phyloP scores from a whole-genome alignment of 1,284 basidiomycete species.

The Sporisorium exsertum region DNA sequence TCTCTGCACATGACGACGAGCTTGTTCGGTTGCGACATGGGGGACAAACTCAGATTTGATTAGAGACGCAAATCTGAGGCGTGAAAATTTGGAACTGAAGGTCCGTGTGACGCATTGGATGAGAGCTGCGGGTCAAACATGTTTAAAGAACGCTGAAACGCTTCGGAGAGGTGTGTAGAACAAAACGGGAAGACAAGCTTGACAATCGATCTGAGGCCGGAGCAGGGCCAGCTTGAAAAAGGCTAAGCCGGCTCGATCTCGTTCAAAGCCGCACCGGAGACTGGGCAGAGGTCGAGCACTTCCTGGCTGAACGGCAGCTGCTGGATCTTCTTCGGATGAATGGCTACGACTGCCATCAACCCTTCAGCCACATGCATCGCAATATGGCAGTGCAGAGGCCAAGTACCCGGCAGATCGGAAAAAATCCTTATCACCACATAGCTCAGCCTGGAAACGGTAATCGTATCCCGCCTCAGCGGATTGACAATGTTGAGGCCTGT shows the following conservation, averaged over 20 bases:
- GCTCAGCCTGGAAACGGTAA: conserved; percentile 58
- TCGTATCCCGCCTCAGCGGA: conserved; percentile 70
- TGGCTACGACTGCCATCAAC: conserved; percentile 57
- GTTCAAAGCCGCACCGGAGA: conserved; percentile 14
- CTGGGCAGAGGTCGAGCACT: conserved; percentile 50
- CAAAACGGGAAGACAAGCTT: too few species aligned
- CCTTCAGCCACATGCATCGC: conserved; percentile 57
- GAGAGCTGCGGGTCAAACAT: background rate
- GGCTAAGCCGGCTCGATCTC: conserved; percentile 30
- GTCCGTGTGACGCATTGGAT: background rate
- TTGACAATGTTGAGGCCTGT: conserved; percentile 61
- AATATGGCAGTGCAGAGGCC: conserved; percentile 61
- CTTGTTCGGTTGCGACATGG: background rate
- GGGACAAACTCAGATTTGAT: background rate
- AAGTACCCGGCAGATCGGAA: conserved; percentile 51
- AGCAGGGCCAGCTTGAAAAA: too few species aligned
- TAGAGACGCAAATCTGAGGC: background rate
- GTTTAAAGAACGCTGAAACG: too few species aligned
- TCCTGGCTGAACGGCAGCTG: conserved; percentile 38
- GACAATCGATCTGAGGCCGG: too few species aligned
- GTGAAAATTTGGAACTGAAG: background rate
- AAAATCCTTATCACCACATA: conserved; percentile 59
- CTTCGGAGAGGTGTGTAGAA: background rate
- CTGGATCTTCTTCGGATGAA: conserved; percentile 55
- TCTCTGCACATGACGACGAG: background rate